Evolutionary conservation across 176 grass and related monocot species (phyloP).

Genomic region (Aegilops speltoides): DNA sequence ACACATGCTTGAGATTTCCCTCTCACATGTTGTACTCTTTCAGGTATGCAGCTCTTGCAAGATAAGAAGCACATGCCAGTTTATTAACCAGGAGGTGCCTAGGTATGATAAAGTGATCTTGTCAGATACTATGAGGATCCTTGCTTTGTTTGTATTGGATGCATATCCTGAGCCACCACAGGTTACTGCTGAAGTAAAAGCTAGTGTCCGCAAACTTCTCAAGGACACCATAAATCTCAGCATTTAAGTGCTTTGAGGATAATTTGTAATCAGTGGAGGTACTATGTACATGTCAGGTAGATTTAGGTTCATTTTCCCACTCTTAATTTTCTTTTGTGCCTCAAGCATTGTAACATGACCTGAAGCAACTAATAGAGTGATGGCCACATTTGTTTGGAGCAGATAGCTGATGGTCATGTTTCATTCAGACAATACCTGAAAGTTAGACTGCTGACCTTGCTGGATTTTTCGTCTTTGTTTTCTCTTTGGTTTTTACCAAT

Average conservation of each 20-base stretch:
- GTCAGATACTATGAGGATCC: conserved; percentile 59
- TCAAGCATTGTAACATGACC: background rate
- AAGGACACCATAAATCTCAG: conserved; percentile 77
- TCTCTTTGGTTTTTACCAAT: background rate
- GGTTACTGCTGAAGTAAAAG: conserved; percentile 49
- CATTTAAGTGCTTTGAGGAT: conserved; percentile 8
- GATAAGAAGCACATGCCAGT: conserved; percentile 63
- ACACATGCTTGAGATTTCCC: background rate
- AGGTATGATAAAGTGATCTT: conserved; percentile 70
- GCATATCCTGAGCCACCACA: conserved; percentile 32
- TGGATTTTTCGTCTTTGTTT: background rate
- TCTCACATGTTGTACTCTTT: conserved; percentile 17
- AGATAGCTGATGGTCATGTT: background rate
- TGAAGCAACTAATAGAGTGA: background rate
- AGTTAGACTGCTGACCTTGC: background rate
- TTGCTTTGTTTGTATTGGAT: conserved; percentile 61
- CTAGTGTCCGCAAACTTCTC: conserved; percentile 59
- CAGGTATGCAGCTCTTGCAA: conserved; percentile 65
- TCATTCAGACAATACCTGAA: background rate
- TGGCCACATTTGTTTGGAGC: conserved; percentile 17
- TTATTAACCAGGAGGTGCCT: conserved; percentile 53
- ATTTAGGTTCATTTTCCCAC: background rate
- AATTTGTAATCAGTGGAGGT: background rate
- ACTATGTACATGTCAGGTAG: conserved; percentile 23
- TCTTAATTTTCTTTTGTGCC: background rate